Evolutionary conservation across 148 eudicot species (phyloP).

Genomic region (Heliamphora exappendiculata): DNA sequence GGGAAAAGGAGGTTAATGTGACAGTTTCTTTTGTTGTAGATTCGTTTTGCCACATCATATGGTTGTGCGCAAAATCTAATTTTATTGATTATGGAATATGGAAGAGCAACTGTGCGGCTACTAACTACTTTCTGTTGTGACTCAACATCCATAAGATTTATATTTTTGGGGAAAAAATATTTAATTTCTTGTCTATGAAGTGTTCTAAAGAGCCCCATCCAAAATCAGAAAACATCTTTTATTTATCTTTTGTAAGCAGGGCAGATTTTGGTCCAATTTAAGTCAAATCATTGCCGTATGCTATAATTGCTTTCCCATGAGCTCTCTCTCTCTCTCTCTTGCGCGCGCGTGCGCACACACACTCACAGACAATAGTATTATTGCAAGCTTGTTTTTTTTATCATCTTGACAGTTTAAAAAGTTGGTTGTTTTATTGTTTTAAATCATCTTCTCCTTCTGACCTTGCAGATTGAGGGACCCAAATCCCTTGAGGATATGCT

Average conservation of each 20-base stretch:
- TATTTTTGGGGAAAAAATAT: no score
- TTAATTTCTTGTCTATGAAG: not conserved
- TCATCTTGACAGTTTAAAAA: not conserved
- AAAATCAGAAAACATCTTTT: not conserved
- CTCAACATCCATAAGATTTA: not conserved
- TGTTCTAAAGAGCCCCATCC: not conserved
- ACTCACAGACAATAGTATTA: not conserved
- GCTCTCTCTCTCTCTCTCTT: not conserved
- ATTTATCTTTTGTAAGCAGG: not conserved
- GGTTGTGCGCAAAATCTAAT: not conserved
- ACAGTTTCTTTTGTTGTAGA: not conserved
- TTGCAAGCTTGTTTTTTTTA: not conserved
- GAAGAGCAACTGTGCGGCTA: not conserved
- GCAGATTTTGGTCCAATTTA: no score
- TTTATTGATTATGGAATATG: not conserved
- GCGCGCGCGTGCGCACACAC: not conserved
- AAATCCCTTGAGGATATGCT: constrained; percentile 84
- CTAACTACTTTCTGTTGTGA: not conserved
- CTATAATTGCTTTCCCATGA: not conserved
- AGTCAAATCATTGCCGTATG: not conserved
- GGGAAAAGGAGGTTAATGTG: not conserved
- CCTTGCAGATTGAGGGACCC: constrained; percentile 83
- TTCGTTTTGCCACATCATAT: not conserved
- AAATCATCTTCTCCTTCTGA: not conserved
- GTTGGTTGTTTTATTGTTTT: not conserved